Percentiles rank a stretch among this genome's conserved stretches.
Conservation (phyloP, 331 rosid genomes). For the Rhamnella rubrinervis region DNA sequence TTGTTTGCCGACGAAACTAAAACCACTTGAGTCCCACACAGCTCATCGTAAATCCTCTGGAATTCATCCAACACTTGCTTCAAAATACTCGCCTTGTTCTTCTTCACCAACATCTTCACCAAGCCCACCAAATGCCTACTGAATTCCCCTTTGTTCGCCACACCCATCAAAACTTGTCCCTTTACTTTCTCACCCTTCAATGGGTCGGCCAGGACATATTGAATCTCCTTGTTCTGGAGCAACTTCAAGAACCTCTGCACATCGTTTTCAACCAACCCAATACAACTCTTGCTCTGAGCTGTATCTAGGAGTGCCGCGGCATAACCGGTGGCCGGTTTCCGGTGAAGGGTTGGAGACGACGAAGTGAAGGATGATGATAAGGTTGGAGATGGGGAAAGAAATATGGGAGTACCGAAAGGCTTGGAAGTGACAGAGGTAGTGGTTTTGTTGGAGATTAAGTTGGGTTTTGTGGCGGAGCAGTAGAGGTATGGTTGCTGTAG, state of each 20-base stretch:
- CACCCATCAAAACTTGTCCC: constrained; percentile 32
- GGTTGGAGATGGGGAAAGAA: constrained; percentile 21
- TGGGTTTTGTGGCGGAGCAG: constrained; percentile 32
- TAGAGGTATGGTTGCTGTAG: constrained; percentile 36
- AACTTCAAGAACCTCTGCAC: constrained; percentile 50
- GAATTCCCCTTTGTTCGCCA: constrained; percentile 41
- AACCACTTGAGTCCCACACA: constrained; percentile 59
- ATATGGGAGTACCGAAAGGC: constrained; percentile 9
- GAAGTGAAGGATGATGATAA: constrained; percentile 5
- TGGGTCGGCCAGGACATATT: constrained; percentile 20
- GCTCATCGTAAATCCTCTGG: constrained; percentile 61
- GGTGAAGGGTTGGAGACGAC: constrained; percentile 32
- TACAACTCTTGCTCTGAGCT: constrained; percentile 49
- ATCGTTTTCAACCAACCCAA: constrained; percentile 52
- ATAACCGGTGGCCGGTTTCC: constrained; percentile 60
- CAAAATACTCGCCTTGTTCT: constrained; percentile 46
- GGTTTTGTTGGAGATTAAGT: constrained; percentile 25
- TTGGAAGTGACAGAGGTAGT: constrained; percentile 30
- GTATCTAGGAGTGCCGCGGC: constrained; percentile 71
- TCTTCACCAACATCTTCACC: constrained; percentile 63
- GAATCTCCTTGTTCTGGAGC: constrained; percentile 27
- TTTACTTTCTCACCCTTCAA: constrained; percentile 29
- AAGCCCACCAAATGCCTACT: constrained; percentile 48
- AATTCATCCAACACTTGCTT: constrained; percentile 58
- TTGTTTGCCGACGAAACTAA: constrained; percentile 46